Conservation (phyloP, 2,329 filamentous ascomycete species). For the Pseudogymnoascus sp. region DNA sequence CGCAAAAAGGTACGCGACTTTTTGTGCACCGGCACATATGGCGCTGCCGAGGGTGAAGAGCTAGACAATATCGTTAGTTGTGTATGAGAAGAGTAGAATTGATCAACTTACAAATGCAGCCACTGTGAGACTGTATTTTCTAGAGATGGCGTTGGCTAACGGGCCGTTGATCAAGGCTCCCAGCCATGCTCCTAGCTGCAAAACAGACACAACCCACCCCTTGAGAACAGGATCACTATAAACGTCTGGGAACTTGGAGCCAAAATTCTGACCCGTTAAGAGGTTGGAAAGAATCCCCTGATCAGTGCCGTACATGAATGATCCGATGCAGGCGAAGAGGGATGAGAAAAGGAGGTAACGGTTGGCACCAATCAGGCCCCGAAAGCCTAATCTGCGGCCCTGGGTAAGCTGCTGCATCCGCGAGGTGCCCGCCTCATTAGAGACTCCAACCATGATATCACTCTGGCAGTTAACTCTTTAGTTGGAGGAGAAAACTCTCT, state of each 20-base stretch:
- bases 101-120: conserved; percentile 7
- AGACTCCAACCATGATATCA: conserved; percentile 1
- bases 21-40: conserved; percentile 35
- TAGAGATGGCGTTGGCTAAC: conserved; percentile 35
- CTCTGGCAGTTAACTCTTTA: not conserved
- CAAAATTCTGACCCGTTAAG: conserved; percentile 35
- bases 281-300: conserved; percentile 36
- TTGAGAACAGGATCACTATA: conserved; percentile 37
- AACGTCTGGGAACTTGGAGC: conserved; percentile 29
- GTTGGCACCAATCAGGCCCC: not conserved
- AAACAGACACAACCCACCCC: conserved; percentile 41
- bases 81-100: conserved; percentile 15
- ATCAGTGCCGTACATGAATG: conserved; percentile 36
- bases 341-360: not conserved
- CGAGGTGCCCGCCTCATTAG: not conserved
- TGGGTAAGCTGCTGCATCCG: conserved; percentile 9
- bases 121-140: conserved; percentile 33
- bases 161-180: conserved; percentile 60
- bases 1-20: conserved; percentile 52
- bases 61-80: conserved; percentile 19
- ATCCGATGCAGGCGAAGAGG: conserved; percentile 31
- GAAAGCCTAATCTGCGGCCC: conserved; percentile 6
- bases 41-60: conserved; percentile 32
- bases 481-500: not conserved
- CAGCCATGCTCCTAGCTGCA: conserved; percentile 65